phyloP scores from a whole-genome alignment of 768 basidiomycete species.

The Nevesoporus exiguus region DNA sequence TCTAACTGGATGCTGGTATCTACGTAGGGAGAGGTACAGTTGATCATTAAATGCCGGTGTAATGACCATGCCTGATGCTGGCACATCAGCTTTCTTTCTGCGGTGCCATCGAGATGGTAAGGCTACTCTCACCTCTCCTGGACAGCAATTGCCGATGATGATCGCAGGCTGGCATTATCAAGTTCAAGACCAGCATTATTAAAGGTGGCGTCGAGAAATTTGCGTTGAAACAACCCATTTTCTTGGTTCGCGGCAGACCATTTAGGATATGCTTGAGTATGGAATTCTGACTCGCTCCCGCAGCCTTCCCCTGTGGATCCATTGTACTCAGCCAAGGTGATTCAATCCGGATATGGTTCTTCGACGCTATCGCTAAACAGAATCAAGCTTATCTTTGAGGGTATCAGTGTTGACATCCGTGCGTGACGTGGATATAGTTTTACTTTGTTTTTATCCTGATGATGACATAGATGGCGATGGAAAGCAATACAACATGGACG shows the following conservation, averaged over 20 bases:
- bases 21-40: slow-evolving; percentile 52
- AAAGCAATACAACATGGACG: slow-evolving; percentile 75
- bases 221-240: slow-evolving; percentile 70
- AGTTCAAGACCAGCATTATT: slow-evolving; percentile 68
- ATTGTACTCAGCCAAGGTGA: slow-evolving; percentile 63
- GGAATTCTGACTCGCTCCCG: not conserved
- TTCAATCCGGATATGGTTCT: not conserved
- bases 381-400: slow-evolving; percentile 64
- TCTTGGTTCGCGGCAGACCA: slow-evolving; percentile 44
- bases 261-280: not conserved
- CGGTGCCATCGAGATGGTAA: slow-evolving; percentile 74
- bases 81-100: slow-evolving; percentile 59
- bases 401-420: slow-evolving; percentile 71
- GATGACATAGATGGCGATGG: slow-evolving; percentile 57
- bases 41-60: not conserved
- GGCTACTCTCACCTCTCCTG: not conserved
- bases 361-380: not conserved
- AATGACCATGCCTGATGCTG: not conserved
- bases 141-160: not conserved
- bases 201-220: slow-evolving; percentile 74
- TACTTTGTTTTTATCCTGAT: slow-evolving; percentile 1
- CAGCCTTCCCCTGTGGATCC: slow-evolving; percentile 76
- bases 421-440: slow-evolving; percentile 17
- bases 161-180: slow-evolving; percentile 62
- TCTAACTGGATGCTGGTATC: slow-evolving; percentile 9